Conservation (phyloP, 202 grass and related monocot genomes). For the Dendrocalamus latiflorus region DNA sequence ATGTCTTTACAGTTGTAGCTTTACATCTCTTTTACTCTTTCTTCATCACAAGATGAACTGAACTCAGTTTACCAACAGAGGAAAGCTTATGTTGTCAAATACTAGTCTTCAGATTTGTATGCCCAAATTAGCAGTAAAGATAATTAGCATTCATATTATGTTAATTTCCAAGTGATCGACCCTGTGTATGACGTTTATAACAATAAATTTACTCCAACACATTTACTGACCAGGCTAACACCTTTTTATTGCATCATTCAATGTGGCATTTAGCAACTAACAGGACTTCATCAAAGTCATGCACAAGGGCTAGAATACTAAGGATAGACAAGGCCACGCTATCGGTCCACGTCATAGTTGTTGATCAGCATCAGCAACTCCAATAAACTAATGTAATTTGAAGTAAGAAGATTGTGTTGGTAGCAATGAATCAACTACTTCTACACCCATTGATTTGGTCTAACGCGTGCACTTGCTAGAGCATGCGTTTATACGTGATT, state of each 20-base stretch:
- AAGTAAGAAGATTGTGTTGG: neutral
- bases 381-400: neutral
- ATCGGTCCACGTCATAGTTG: neutral
- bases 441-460: conserved; percentile 14
- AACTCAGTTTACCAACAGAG: neutral
- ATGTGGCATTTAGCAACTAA: conserved; percentile 12
- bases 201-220: neutral
- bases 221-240: neutral
- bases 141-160: neutral
- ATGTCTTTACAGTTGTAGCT: neutral
- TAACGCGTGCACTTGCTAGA: neutral
- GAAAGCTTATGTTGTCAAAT: neutral
- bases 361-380: neutral
- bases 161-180: neutral
- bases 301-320: neutral
- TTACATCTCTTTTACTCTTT: neutral
- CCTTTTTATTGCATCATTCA: neutral
- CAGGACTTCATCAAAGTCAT: too few species aligned
- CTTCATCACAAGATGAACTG: neutral
- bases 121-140: neutral
- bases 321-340: neutral
- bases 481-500: neutral
- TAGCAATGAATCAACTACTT: neutral
- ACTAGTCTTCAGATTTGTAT: neutral
- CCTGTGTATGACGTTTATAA: neutral